Evolutionary conservation across 306 rosid species (phyloP), one percentile per base, ranked within the genome.

Genomic region (Hippophae tibetana): DNA sequence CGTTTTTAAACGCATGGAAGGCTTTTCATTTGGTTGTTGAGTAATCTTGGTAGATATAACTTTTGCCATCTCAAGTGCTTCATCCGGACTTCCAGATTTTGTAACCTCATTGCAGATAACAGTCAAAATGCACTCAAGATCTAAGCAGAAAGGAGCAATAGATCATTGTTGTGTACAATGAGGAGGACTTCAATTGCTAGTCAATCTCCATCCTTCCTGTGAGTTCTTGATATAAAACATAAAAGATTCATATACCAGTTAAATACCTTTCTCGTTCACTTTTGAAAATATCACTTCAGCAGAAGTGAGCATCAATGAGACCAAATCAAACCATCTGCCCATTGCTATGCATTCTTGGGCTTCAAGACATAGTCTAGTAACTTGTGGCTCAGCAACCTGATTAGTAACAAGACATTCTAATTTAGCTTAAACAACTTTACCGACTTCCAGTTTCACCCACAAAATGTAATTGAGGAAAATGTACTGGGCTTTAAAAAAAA

Each of bases 261-360:
- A 49, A 13, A 9, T 72, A 93, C 99, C 99, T 93, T 88, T 93
- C 44, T 93, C 99, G 9, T 96, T 72, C 63, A 88, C 86, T 85
- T 93, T 88, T 6, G 99, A 78, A 69, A 88, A 82, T 63, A 93
- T 71, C 73, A 93, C 78, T 65, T 88, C 97, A 52, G 95, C 95
- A 61, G 97, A 86, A 40, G 93, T 78, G 52, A 88, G 87, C 95
- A 86, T 88, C 60, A 88, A 76, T 1, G 88, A 72, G 23, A 81
- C 94, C 73, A 93, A 77, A 77, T 93, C 99, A 48, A 86, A 66
- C 90, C 90, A 93, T 77, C 89, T 86, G 57, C 73, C 80, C 78
- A 55, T 69, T 11, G 47, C 89, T 69, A 86, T 77, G 68, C 82
- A 82, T 52, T 88, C 86, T 62, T 80, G 79, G 43, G 97, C 97